Evolutionary conservation across 441 rosid species (phyloP), one percentile per base, ranked within the genome.

Genomic region (Gossypium laxum): DNA sequence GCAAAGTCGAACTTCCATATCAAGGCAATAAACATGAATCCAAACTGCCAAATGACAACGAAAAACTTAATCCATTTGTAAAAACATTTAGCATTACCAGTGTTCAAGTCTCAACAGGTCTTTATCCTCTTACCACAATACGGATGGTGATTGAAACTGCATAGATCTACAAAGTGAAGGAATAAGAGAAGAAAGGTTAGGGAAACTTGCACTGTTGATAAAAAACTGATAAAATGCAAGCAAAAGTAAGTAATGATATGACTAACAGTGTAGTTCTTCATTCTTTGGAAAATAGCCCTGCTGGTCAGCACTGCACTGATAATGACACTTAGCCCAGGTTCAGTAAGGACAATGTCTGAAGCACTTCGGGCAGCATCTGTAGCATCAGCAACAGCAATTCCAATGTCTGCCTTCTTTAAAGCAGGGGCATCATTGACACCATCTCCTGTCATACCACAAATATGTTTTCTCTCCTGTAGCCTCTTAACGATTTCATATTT

Each of bases 371-470:
- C 97, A 62, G 97, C 97, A 82, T 92, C 97, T 24, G 97, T 92
- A 69, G 97, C 94, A 82, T 90, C 96, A 60, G 89, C 88, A 61
- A 92, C 97, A 24, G 96, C 97, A 58, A 92, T 90, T 18, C 97
- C 97, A 26, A 92, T 90, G 76, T 92, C 97, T 15, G 97, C 94
- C 80, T 83, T 92, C 85, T 88, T 92, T 63, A 92, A 74, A 72
- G 97, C 97, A 50, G 97, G 89, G 67, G 97, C 93, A 77, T 92
- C 98, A 22, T 91, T 92, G 34, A 92, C 98, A 78, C 97, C 98
- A 81, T 92, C 97, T 70, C 98, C 97, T 11, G 96, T 92, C 93
- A 92, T 92, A 68, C 98, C 98, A 76, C 92, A 87, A 11, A 90
- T 86, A 81, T 92, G 97, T 50, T 88, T 92, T 83, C 83, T 86